phyloP scores from a whole-genome alignment of 139 green algal genomes.

The Zygnema circumcarinatum region DNA sequence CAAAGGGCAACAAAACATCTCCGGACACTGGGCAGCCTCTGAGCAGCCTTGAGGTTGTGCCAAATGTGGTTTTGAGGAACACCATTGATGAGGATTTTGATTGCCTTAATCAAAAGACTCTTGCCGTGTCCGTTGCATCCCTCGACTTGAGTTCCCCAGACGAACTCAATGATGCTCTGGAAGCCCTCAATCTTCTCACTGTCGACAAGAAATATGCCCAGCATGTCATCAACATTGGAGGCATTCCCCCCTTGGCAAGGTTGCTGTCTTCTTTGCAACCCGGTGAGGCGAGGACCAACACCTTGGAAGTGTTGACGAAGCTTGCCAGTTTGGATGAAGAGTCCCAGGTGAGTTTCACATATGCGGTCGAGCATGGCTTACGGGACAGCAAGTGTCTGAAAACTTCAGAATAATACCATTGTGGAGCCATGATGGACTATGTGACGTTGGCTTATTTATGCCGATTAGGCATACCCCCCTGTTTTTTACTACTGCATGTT shows the following conservation, averaged over 20 bases:
- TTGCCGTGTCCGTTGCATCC: background rate
- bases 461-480: no score
- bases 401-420: background rate
- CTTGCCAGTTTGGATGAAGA: background rate
- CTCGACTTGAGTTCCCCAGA: slow-evolving; percentile 15
- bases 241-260: slow-evolving; percentile 7
- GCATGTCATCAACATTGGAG: slow-evolving; percentile 26
- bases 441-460: no score
- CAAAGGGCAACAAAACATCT: slow-evolving; percentile 39
- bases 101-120: slow-evolving; percentile 8
- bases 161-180: slow-evolving; percentile 40
- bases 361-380: background rate
- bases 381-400: background rate
- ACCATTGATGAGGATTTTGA: slow-evolving; percentile 44
- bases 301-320: slow-evolving; percentile 6
- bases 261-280: background rate
- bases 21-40: slow-evolving; percentile 30
- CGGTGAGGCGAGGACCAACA: background rate
- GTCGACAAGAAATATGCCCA: slow-evolving; percentile 35
- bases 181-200: slow-evolving; percentile 24
- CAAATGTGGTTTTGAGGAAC: slow-evolving; percentile 22
- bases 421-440: no score
- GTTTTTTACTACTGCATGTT: no score
- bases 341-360: slow-evolving; percentile 17
- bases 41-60: slow-evolving; percentile 17